phyloP scores from a whole-genome alignment of 768 basidiomycete genomes.

The Russula dissimulans region DNA sequence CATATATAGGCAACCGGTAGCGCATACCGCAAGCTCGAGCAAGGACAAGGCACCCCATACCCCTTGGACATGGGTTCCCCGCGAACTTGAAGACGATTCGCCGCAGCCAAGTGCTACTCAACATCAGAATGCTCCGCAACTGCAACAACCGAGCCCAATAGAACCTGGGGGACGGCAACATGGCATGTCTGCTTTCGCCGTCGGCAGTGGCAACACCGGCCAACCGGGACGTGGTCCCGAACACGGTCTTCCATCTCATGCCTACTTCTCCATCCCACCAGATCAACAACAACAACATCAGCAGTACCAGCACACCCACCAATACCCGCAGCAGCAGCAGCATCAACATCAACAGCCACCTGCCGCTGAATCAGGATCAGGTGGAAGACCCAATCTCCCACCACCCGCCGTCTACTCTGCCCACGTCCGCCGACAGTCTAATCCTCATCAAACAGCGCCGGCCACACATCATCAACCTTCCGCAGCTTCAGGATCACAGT shows the following conservation, averaged over 20 bases:
- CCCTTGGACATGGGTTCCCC: conserved; percentile 69
- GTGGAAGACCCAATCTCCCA: conserved; percentile 9
- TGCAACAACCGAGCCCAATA: conserved; percentile 13
- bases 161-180: background rate
- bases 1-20: background rate
- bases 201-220: background rate
- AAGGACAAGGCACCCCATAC: conserved; percentile 36
- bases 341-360: background rate
- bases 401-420: conserved; percentile 15
- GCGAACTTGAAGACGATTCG: conserved; percentile 29
- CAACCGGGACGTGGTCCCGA: conserved; percentile 15
- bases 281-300: conserved; percentile 4
- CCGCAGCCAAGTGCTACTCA: conserved; percentile 14
- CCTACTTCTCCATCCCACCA: conserved; percentile 13
- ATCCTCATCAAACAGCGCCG: conserved; percentile 12
- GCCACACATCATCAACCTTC: background rate
- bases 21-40: background rate
- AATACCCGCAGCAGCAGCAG: background rate
- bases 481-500: background rate
- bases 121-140: conserved; percentile 13
- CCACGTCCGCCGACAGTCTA: conserved; percentile 13
- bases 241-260: conserved; percentile 8
- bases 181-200: background rate
- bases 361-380: background rate
- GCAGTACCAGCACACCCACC: background rate